Conservation (phyloP, 192 early-diverging fungal genomes). For the Pecoramyces ruminantium region DNA sequence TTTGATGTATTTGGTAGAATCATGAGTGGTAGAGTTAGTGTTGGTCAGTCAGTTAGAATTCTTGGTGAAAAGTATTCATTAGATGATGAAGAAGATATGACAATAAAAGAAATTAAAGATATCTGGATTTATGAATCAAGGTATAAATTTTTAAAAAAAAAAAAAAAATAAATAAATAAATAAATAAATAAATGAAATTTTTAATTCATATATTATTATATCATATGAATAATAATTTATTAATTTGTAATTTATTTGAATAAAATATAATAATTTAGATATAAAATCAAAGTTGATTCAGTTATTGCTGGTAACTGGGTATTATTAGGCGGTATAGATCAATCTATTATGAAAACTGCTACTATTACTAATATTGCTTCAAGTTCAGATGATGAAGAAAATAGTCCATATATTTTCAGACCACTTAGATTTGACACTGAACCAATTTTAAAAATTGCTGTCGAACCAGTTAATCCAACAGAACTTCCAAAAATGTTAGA, state of each 20-base stretch:
- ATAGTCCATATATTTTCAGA: conserved; percentile 66
- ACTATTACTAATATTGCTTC: conserved; percentile 60
- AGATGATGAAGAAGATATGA: conserved; percentile 94
- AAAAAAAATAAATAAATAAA: no score
- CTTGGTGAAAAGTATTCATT: conserved; percentile 80
- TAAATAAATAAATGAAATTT: no score
- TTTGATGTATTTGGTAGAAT: conserved; percentile 89
- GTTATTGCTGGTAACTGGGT: conserved; percentile 81
- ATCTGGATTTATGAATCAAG: conserved; percentile 68
- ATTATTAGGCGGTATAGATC: conserved; percentile 78
- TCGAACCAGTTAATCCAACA: conserved; percentile 94
- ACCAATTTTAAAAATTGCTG: conserved; percentile 82
- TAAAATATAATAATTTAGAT: conserved; percentile 15
- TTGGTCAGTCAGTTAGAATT: conserved; percentile 68
- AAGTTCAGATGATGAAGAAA: conserved; percentile 20
- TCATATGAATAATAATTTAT: no score
- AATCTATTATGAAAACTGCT: conserved; percentile 83
- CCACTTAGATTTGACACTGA: conserved; percentile 67
- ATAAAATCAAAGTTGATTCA: conserved; percentile 62
- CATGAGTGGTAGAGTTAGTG: conserved; percentile 69
- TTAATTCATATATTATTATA: neutral
- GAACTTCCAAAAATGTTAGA: conserved; percentile 97
- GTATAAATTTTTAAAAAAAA: conserved; percentile 16
- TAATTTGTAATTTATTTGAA: no score
- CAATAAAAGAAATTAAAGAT: conserved; percentile 53